Conservation (phyloP, 352 stramenopile genomes). For the Saprolegnia diclina region DNA sequence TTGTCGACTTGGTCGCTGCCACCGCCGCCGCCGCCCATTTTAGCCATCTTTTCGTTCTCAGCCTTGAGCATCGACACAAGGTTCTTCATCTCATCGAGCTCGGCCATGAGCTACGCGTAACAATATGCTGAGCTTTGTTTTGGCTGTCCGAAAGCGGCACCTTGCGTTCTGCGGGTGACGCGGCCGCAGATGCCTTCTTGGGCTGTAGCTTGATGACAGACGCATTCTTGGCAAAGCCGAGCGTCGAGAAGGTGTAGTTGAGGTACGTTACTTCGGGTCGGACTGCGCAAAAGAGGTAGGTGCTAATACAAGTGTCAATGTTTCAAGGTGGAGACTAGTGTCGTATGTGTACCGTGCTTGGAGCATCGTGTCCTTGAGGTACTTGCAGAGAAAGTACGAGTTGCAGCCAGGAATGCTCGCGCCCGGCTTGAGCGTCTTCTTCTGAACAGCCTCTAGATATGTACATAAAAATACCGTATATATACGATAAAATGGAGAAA, state of each 20-base stretch:
- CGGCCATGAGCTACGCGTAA: constrained; percentile 70
- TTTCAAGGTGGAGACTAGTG: background rate
- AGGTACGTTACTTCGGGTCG: constrained; percentile 90
- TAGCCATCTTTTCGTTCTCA: constrained; percentile 76
- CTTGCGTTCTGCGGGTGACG: constrained; percentile 86
- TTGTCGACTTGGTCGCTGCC: constrained; percentile 43
- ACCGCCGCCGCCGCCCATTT: constrained; percentile 35
- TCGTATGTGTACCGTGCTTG: constrained; percentile 41
- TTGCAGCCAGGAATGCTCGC: constrained; percentile 91
- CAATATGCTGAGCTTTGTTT: background rate
- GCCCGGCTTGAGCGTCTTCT: constrained; percentile 92
- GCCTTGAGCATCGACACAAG: constrained; percentile 75
- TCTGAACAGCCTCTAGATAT: constrained; percentile 74
- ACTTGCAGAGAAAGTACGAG: constrained; percentile 94
- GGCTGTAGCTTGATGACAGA: constrained; percentile 92
- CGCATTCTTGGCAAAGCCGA: constrained; percentile 92
- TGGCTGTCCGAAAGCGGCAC: background rate
- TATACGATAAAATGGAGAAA: background rate
- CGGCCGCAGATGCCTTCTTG: constrained; percentile 90
- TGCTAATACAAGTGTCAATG: constrained; percentile 32
- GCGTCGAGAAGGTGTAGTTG: constrained; percentile 91
- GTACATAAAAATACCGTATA: background rate
- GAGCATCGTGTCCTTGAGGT: constrained; percentile 95
- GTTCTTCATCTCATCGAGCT: constrained; percentile 92
- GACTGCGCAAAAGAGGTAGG: constrained; percentile 92